Evolutionary conservation across 1,284 basidiomycete species (phyloP).

Genomic region (Fomitiporia mediterranea): DNA sequence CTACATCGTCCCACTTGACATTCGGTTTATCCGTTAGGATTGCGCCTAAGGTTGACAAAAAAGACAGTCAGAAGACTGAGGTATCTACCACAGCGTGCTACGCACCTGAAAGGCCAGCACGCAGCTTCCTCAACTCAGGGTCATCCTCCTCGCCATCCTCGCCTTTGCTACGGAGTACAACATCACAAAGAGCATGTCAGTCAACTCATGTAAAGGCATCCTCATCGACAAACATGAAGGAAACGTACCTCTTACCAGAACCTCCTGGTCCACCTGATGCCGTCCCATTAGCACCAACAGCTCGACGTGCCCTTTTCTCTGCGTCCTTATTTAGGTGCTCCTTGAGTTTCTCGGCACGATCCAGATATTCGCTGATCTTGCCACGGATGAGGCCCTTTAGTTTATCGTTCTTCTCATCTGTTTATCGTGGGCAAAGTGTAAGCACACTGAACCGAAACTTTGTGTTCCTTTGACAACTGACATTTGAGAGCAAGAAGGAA

Average conservation of each 20-base stretch:
- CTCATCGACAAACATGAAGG: background rate
- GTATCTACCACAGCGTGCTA: background rate
- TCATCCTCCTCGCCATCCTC: conserved; percentile 77
- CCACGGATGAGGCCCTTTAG: conserved; percentile 83
- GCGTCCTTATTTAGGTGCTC: conserved; percentile 62
- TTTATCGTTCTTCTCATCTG: conserved; percentile 96
- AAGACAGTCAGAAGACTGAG: background rate
- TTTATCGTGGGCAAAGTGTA: background rate
- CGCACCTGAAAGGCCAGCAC: conserved; percentile 74
- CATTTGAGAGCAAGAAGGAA: conserved; percentile 92
- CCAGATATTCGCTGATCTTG: conserved; percentile 92
- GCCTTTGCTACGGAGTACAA: conserved; percentile 45
- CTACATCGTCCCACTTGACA: conserved; percentile 97
- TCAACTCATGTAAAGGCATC: background rate
- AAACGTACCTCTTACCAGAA: conserved; percentile 61
- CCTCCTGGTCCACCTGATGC: conserved; percentile 58
- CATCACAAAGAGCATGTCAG: conserved; percentile 2
- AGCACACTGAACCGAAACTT: background rate
- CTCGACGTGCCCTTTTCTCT: conserved; percentile 71
- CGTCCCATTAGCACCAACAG: conserved; percentile 76
- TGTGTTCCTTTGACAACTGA: conserved; percentile 31
- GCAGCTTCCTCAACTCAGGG: conserved; percentile 92
- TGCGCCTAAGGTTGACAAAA: conserved; percentile 43
- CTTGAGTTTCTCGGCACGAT: conserved; percentile 90
- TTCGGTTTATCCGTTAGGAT: conserved; percentile 95